These are phyloP conservation scores for Thraustotheca clavata DNA, from an alignment of 352 stramenopile genomes.

Conservation along the genomic window DNA sequence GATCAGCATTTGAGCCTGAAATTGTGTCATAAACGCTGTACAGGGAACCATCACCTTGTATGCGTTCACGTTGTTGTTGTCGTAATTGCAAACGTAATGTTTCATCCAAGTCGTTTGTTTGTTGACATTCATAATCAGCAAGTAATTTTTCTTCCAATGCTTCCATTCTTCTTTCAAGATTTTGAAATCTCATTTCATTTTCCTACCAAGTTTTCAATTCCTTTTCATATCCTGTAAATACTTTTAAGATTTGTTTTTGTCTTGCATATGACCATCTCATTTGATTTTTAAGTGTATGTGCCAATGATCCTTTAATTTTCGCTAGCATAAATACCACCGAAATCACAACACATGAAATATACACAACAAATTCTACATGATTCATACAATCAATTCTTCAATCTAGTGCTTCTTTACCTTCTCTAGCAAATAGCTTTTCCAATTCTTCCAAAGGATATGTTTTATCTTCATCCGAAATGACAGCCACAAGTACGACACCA, in stretches of 20 bases:
- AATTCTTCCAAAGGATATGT: constrained; percentile 82
- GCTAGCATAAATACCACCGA: constrained; percentile 74
- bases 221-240: constrained; percentile 4
- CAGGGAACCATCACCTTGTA: constrained; percentile 19
- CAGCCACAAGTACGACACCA: constrained; percentile 80
- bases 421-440: constrained; percentile 68
- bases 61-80: not conserved
- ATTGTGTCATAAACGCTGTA: constrained; percentile 32
- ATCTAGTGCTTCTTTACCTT: constrained; percentile 29
- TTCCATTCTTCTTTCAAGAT: constrained; percentile 54
- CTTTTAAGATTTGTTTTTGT: constrained; percentile 75
- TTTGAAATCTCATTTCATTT: constrained; percentile 54
- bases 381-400: not conserved
- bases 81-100: not conserved
- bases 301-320: constrained; percentile 82
- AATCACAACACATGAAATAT: constrained; percentile 67
- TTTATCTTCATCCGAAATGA: constrained; percentile 75
- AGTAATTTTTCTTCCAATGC: constrained; percentile 55
- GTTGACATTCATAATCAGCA: not conserved
- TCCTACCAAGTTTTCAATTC: too few species aligned
- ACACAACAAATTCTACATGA: constrained; percentile 54
- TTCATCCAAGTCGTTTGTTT: not conserved
- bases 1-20: constrained; percentile 26
- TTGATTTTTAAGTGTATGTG: constrained; percentile 78
- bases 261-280: constrained; percentile 72